phyloP scores from a whole-genome alignment of 140 eudicot species.

The Erigeron philadelphicus region DNA sequence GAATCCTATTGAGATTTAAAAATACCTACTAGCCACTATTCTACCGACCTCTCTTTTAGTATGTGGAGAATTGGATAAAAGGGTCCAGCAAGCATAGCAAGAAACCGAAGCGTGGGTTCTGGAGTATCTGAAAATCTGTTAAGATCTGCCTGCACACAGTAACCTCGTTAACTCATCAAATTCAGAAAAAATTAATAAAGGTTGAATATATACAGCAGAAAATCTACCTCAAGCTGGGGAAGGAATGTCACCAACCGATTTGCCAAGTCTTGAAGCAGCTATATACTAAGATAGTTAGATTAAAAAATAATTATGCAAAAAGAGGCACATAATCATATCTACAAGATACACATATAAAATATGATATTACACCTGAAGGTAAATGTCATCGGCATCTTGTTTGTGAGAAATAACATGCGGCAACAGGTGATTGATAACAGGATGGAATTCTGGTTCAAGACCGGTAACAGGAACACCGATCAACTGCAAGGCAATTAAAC shows the following conservation, averaged over 20 bases:
- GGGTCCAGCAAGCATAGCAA: slow-evolving; percentile 96
- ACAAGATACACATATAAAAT: background rate
- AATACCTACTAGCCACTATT: background rate
- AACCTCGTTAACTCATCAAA: slow-evolving; percentile 13
- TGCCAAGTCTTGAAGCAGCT: slow-evolving; percentile 97
- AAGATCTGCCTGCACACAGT: slow-evolving; percentile 66
- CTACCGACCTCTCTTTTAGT: slow-evolving; percentile 70
- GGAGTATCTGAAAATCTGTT: slow-evolving; percentile 69
- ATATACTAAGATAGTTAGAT: slow-evolving; percentile 43
- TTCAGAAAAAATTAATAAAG: slow-evolving; percentile 6
- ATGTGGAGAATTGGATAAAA: slow-evolving; percentile 77
- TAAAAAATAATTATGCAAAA: slow-evolving; percentile 5
- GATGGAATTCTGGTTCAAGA: slow-evolving; percentile 93
- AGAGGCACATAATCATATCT: background rate
- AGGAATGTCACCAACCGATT: slow-evolving; percentile 61
- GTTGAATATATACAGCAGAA: background rate
- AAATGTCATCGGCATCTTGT: slow-evolving; percentile 64
- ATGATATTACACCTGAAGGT: slow-evolving; percentile 66
- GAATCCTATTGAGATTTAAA: background rate
- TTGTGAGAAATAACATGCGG: slow-evolving; percentile 75
- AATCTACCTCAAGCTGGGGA: slow-evolving; percentile 86
- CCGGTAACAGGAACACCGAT: slow-evolving; percentile 80
- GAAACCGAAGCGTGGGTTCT: slow-evolving; percentile 72
- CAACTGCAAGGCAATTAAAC: slow-evolving; percentile 51
- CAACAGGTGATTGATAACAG: slow-evolving; percentile 65